phyloP scores from a whole-genome alignment of 257 asterid species.

The Phtheirospermum japonicum region DNA sequence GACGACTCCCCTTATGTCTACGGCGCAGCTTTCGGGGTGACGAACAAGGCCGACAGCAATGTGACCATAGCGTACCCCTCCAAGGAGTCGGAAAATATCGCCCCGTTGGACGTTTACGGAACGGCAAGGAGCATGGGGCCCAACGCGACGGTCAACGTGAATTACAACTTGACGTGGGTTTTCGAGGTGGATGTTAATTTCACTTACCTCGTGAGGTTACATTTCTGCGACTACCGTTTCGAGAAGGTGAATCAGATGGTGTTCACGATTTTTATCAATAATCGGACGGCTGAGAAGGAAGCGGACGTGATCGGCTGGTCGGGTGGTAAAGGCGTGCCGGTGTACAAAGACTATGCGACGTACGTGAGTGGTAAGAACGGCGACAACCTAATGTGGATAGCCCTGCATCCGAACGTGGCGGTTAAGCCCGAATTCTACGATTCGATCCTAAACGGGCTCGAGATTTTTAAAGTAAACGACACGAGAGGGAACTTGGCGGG shows the following conservation, averaged over 20 bases:
- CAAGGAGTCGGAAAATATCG: slow-evolving; percentile 32
- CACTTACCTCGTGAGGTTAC: slow-evolving; percentile 71
- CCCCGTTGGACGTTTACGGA: slow-evolving; percentile 49
- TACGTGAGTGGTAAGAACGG: slow-evolving; percentile 33
- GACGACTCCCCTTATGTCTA: slow-evolving; percentile 60
- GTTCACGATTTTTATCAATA: slow-evolving; percentile 50
- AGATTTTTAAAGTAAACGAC: slow-evolving; percentile 67
- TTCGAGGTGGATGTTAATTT: slow-evolving; percentile 54
- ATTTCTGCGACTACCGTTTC: slow-evolving; percentile 61
- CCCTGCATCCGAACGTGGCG: slow-evolving; percentile 50
- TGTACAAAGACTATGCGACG: slow-evolving; percentile 50
- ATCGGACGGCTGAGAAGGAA: slow-evolving; percentile 46
- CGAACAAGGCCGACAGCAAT: slow-evolving; percentile 36
- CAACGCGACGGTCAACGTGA: slow-evolving; percentile 40
- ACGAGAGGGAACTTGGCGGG: slow-evolving; percentile 55
- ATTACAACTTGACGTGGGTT: slow-evolving; percentile 73
- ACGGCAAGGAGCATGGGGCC: slow-evolving; percentile 68
- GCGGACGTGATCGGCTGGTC: slow-evolving; percentile 61
- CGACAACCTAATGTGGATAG: slow-evolving; percentile 44
- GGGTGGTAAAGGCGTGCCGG: slow-evolving; percentile 44
- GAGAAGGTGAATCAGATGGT: slow-evolving; percentile 58
- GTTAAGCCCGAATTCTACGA: slow-evolving; percentile 51
- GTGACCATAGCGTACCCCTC: slow-evolving; percentile 39
- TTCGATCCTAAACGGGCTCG: slow-evolving; percentile 65
- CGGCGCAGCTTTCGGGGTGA: slow-evolving; percentile 59